Conservation (phyloP, 129 eudicot genomes). For the Cynara cardunculus region DNA sequence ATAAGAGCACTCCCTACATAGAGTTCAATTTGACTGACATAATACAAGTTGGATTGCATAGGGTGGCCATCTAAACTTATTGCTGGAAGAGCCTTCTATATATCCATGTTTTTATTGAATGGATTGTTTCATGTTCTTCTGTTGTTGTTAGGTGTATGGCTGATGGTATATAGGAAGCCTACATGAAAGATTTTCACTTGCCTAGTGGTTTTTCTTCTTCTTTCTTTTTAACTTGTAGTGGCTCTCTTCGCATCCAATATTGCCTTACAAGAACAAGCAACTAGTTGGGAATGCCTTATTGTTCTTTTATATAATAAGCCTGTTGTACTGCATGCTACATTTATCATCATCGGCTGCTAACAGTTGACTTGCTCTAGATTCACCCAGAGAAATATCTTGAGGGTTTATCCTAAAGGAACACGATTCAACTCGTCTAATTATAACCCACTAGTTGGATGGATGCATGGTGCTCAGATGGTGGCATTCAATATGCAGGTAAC, state of each 20-base stretch:
- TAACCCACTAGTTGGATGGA: slow-evolving; percentile 74
- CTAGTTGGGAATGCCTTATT: neutral
- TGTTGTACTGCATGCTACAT: neutral
- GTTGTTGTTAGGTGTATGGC: too few relatives aligned
- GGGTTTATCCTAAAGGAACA: slow-evolving; percentile 77
- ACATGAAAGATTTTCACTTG: too few relatives aligned
- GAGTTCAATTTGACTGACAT: neutral
- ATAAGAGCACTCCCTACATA: neutral
- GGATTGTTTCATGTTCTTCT: too few relatives aligned
- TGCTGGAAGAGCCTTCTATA: too few relatives aligned
- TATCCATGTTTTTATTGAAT: too few relatives aligned
- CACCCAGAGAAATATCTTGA: slow-evolving; percentile 67
- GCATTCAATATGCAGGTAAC: slow-evolving; percentile 89
- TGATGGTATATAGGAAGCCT: too few relatives aligned
- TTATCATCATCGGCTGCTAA: slow-evolving; percentile 9
- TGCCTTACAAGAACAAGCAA: too few relatives aligned
- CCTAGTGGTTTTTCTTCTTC: too few relatives aligned
- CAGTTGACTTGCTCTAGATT: slow-evolving; percentile 38
- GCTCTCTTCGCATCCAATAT: too few relatives aligned
- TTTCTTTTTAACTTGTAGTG: too few relatives aligned
- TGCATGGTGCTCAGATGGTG: slow-evolving; percentile 94
- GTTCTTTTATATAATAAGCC: neutral
- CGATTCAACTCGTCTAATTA: slow-evolving; percentile 74
- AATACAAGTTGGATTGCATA: too few relatives aligned
- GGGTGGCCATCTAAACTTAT: too few relatives aligned